A percentile compares a stretch with the other conserved stretches of the same genome.
Conservation (phyloP, 345 rosid genomes). For the Xanthoceras sorbifolium region DNA sequence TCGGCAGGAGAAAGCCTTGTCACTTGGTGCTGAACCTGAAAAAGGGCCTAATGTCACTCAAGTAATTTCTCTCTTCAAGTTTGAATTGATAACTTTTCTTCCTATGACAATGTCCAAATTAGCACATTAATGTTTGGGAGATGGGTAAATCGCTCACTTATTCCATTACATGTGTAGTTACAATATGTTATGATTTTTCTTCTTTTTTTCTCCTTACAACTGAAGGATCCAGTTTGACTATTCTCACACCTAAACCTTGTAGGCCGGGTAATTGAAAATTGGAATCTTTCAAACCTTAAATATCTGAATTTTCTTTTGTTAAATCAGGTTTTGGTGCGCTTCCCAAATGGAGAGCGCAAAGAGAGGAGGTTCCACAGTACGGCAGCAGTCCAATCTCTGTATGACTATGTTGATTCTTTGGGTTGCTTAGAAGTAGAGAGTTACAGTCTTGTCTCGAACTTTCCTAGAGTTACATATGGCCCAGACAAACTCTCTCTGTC, state of each 20-base stretch:
- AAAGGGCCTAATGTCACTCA: slow-evolving; percentile 88
- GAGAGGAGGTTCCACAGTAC: slow-evolving; percentile 81
- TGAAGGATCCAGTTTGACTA: background rate
- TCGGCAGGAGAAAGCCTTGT: slow-evolving; percentile 81
- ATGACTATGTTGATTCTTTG: slow-evolving; percentile 90
- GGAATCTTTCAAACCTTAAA: background rate
- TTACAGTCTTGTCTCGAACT: slow-evolving; percentile 86
- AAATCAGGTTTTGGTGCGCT: slow-evolving; percentile 81
- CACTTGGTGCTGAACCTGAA: slow-evolving; percentile 89
- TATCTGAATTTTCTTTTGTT: background rate
- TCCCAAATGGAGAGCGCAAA: slow-evolving; percentile 91
- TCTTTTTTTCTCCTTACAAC: background rate
- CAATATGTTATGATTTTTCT: too few relatives aligned
- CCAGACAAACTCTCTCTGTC: slow-evolving; percentile 59
- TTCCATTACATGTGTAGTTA: background rate
- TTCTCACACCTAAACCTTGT: background rate
- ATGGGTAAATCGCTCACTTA: background rate
- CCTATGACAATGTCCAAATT: too few relatives aligned
- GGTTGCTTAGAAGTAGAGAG: slow-evolving; percentile 70
- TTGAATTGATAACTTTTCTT: background rate
- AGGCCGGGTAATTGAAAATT: background rate
- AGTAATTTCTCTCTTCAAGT: slow-evolving; percentile 43
- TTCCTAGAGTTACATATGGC: slow-evolving; percentile 79
- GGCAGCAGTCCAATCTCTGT: slow-evolving; percentile 59
- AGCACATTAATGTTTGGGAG: background rate